Percentiles rank a stretch among this genome's conserved stretches.
Conservation (phyloP, 2,329 filamentous ascomycete genomes). For the Ploettnerulaceae sp. region DNA sequence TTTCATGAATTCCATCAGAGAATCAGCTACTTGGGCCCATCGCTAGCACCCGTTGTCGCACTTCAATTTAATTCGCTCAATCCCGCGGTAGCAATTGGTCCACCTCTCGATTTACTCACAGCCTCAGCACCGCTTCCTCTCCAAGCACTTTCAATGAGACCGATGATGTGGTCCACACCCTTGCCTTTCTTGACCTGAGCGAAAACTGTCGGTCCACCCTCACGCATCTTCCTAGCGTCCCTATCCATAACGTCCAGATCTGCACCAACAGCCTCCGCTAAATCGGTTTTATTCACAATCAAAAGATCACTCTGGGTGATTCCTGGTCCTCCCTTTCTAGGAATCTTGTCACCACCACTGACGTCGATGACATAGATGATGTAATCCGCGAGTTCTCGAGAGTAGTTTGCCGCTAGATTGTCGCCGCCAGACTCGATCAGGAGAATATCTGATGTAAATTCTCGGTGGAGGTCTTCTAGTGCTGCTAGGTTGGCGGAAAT, state of each 20-base stretch:
- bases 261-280: constrained; percentile 85
- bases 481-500: constrained; percentile 91
- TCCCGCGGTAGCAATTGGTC: constrained; percentile 53
- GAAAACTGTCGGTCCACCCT: constrained; percentile 92
- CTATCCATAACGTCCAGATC: constrained; percentile 92
- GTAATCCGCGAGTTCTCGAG: constrained; percentile 87
- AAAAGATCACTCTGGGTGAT: constrained; percentile 95
- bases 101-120: constrained; percentile 48
- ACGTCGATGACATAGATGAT: constrained; percentile 99
- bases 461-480: constrained; percentile 78
- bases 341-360: constrained; percentile 92
- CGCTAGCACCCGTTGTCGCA: not conserved
- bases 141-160: constrained; percentile 87
- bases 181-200: constrained; percentile 94
- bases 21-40: not conserved
- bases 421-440: constrained; percentile 95
- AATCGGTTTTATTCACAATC: constrained; percentile 94
- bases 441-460: constrained; percentile 76
- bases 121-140: constrained; percentile 77
- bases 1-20: not conserved
- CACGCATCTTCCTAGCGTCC: constrained; percentile 89
- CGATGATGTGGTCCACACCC: constrained; percentile 80
- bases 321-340: constrained; percentile 89
- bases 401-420: constrained; percentile 96
- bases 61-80: constrained; percentile 42